Evolutionary conservation across 139 green algal species (phyloP).

Genomic region (Deuterostichococcus epilithicus): DNA sequence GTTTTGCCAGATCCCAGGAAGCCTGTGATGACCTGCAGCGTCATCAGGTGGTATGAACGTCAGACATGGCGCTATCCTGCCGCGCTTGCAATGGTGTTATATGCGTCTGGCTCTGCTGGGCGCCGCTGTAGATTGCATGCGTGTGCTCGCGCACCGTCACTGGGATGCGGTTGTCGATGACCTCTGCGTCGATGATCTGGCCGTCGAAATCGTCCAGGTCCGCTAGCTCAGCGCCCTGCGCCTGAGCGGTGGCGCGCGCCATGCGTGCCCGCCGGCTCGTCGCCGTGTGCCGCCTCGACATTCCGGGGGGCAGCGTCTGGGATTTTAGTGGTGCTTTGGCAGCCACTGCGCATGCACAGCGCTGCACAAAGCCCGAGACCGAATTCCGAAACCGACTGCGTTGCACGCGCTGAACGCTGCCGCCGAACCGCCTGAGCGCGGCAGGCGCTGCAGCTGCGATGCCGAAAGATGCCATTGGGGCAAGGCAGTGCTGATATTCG

Average conservation of each 20-base stretch:
- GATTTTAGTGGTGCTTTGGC: too few species aligned
- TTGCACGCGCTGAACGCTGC: too few species aligned
- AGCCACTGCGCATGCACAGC: too few species aligned
- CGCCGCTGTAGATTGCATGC: background rate
- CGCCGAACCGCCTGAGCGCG: too few species aligned
- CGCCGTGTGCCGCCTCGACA: too few species aligned
- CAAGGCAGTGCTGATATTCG: too few species aligned
- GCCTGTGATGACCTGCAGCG: conserved; percentile 84
- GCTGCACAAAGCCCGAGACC: too few species aligned
- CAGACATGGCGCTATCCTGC: background rate
- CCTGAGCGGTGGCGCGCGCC: background rate
- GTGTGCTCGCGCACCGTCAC: conserved; percentile 48
- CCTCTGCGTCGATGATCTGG: conserved; percentile 25
- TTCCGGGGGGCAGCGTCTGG: too few species aligned
- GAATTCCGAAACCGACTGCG: too few species aligned
- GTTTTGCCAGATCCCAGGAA: conserved; percentile 87
- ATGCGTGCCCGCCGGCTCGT: background rate
- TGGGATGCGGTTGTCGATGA: conserved; percentile 49
- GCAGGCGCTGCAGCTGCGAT: too few species aligned
- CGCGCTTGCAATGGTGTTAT: background rate
- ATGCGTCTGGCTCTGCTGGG: too few species aligned
- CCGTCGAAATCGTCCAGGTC: background rate
- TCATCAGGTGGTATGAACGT: background rate
- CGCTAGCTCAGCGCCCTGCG: background rate
- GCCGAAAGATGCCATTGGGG: too few species aligned